phyloP scores from a whole-genome alignment of 805 yeast genomes.

The Monosporozyma yasuniensis region DNA sequence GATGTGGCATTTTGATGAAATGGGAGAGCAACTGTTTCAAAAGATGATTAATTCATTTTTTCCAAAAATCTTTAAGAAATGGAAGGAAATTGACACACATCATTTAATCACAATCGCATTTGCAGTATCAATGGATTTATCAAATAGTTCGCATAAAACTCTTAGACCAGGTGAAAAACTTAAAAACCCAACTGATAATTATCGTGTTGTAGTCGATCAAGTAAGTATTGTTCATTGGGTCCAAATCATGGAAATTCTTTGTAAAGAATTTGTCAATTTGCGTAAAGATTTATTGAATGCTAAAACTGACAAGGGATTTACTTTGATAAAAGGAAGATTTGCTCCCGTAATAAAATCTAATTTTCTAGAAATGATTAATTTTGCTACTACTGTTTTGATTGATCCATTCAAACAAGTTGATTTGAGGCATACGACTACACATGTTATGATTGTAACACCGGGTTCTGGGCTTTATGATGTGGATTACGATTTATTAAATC shows the following conservation, averaged over 20 bases:
- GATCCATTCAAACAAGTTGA: slow-evolving; percentile 80
- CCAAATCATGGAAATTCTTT: slow-evolving; percentile 77
- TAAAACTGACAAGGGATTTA: slow-evolving; percentile 27
- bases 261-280: slow-evolving; percentile 78
- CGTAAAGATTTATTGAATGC: slow-evolving; percentile 58
- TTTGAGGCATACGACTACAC: slow-evolving; percentile 82
- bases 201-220: slow-evolving; percentile 91
- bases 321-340: slow-evolving; percentile 48
- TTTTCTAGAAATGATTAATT: slow-evolving; percentile 73
- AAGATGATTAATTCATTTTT: slow-evolving; percentile 85
- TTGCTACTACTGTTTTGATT: slow-evolving; percentile 68
- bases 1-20: slow-evolving; percentile 97
- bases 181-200: slow-evolving; percentile 63
- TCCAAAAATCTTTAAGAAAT: slow-evolving; percentile 78
- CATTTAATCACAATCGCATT: slow-evolving; percentile 89
- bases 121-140: slow-evolving; percentile 59
- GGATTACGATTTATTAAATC: slow-evolving; percentile 63
- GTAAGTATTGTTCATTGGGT: slow-evolving; percentile 85
- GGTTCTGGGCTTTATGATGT: slow-evolving; percentile 93
- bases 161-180: slow-evolving; percentile 66
- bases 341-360: slow-evolving; percentile 88
- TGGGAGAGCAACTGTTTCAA: slow-evolving; percentile 89
- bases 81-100: slow-evolving; percentile 82
- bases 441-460: slow-evolving; percentile 78
- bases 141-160: slow-evolving; percentile 43